Evolutionary conservation across 768 basidiomycete species (phyloP).

Genomic region (Leucocoprinus leucothites): DNA sequence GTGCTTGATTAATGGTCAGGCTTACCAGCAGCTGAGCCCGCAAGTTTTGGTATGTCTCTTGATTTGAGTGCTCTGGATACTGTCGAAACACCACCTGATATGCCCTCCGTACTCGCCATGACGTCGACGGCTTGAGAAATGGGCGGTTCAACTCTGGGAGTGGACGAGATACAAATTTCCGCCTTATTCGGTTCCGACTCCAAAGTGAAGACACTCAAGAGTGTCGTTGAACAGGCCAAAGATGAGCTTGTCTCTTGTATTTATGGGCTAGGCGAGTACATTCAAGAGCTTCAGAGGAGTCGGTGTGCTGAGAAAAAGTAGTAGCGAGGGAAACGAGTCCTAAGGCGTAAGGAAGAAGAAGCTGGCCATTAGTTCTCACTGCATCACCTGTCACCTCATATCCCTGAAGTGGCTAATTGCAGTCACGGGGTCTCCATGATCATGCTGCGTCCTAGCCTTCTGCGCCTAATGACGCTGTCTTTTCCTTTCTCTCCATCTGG

Average conservation of each 20-base stretch:
- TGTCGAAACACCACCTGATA: conserved; percentile 1
- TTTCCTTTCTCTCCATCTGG: too few species aligned
- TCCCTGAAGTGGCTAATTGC: neutral
- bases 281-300: too few species aligned
- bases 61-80: conserved; percentile 15
- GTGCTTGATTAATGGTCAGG: neutral
- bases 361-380: conserved; percentile 1
- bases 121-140: neutral
- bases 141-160: too few species aligned
- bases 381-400: neutral
- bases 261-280: too few species aligned
- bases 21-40: conserved; percentile 49
- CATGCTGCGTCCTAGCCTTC: neutral
- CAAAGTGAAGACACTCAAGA: too few species aligned
- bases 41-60: conserved; percentile 42
- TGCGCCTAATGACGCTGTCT: too few species aligned
- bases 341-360: conserved; percentile 1
- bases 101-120: neutral
- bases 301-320: neutral
- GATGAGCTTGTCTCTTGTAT: too few species aligned
- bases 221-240: too few species aligned
- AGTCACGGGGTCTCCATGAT: conserved; percentile 1
- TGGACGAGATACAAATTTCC: too few species aligned
- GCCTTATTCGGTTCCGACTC: too few species aligned
- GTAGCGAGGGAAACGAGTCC: neutral